A percentile compares a stretch with the other conserved stretches of the same genome.
Conservation (phyloP, 2,329 filamentous ascomycete genomes). For the Boeremia lycopersici region DNA sequence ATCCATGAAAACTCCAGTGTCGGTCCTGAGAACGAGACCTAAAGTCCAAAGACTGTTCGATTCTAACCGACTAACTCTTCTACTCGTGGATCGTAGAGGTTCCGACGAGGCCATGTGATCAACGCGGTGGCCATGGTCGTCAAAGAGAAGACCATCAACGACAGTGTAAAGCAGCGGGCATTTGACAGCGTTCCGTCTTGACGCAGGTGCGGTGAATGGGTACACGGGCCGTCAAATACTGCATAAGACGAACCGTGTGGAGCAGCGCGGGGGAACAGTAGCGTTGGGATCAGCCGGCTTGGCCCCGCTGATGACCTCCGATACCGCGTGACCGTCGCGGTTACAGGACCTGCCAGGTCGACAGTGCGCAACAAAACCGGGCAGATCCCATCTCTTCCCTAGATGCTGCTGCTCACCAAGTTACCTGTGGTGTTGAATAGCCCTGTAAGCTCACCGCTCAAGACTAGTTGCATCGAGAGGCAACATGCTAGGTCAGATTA, state of each 20-base stretch:
- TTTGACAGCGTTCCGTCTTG: background rate
- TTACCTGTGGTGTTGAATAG: background rate
- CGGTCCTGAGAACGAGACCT: too few species aligned
- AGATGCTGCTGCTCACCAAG: background rate
- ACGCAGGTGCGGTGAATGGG: background rate
- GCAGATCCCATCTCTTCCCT: background rate
- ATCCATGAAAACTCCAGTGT: background rate
- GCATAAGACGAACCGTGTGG: background rate
- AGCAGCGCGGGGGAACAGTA: constrained; percentile 3
- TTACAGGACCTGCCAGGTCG: background rate
- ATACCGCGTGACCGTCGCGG: background rate
- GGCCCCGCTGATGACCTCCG: background rate
- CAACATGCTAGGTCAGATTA: background rate
- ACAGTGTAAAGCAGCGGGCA: background rate
- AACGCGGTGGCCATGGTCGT: background rate
- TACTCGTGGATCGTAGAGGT: background rate
- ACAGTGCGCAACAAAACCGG: background rate
- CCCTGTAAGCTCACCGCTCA: background rate
- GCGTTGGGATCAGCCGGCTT: constrained; percentile 12
- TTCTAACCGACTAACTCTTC: too few species aligned
- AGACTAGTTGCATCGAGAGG: too few species aligned
- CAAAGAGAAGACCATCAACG: background rate
- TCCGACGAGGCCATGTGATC: background rate
- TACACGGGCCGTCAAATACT: constrained; percentile 4
- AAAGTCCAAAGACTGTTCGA: too few species aligned